These are phyloP conservation scores for Xylaria scruposa DNA, from an alignment of 495 filamentous ascomycete genomes.

Conservation along the genomic window DNA sequence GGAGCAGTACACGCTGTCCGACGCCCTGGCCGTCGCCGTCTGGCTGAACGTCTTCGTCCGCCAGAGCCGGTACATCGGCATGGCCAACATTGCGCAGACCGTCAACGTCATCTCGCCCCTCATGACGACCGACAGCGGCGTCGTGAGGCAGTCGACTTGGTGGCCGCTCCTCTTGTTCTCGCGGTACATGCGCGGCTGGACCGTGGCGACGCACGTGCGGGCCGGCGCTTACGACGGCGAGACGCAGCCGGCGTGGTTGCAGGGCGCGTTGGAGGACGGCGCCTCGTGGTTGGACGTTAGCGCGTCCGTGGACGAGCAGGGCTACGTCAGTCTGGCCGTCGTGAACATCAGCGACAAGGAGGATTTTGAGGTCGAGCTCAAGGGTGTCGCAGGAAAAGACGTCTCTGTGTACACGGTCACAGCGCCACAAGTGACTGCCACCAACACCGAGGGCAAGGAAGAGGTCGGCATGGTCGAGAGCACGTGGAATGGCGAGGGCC, in stretches of 20 bases:
- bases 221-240: slow-evolving; percentile 65
- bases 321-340: slow-evolving; percentile 67
- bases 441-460: slow-evolving; percentile 66
- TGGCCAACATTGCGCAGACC: slow-evolving; percentile 82
- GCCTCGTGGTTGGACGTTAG: slow-evolving; percentile 76
- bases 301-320: slow-evolving; percentile 66
- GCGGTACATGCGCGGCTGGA: slow-evolving; percentile 76
- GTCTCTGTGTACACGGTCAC: slow-evolving; percentile 67
- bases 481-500: slow-evolving; percentile 64
- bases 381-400: slow-evolving; percentile 53
- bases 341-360: slow-evolving; percentile 70
- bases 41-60: slow-evolving; percentile 84
- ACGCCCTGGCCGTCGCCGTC: slow-evolving; percentile 74
- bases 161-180: slow-evolving; percentile 77
- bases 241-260: slow-evolving; percentile 70
- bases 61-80: slow-evolving; percentile 72
- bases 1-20: slow-evolving; percentile 75
- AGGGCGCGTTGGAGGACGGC: slow-evolving; percentile 61
- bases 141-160: slow-evolving; percentile 78
- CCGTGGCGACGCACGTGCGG: slow-evolving; percentile 66
- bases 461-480: slow-evolving; percentile 66
- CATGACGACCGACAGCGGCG: slow-evolving; percentile 68
- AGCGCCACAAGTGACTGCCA: slow-evolving; percentile 58
- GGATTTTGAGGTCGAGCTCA: slow-evolving; percentile 62
- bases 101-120: slow-evolving; percentile 81